These are phyloP conservation scores for Cadophora sp. DNA, from an alignment of 2,329 filamentous ascomycete species.

Conservation along the genomic window DNA sequence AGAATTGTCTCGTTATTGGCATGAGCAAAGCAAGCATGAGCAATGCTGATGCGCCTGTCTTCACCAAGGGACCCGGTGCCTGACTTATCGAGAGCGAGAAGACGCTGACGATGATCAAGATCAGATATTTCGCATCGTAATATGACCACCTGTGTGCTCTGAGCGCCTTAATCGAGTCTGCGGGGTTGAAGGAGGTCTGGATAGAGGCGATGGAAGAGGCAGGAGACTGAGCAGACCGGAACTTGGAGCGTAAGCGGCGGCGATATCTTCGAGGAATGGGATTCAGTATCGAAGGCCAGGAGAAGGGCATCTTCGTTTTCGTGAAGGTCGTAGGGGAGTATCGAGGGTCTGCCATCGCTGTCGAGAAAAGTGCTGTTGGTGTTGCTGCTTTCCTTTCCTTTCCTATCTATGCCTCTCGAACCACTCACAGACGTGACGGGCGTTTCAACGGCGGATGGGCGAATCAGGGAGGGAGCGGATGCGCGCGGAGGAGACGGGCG, in stretches of 20 bases:
- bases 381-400: constrained; percentile 11
- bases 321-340: constrained; percentile 39
- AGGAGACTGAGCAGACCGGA: constrained; percentile 70
- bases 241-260: constrained; percentile 71
- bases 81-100: constrained; percentile 87
- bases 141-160: constrained; percentile 80
- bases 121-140: constrained; percentile 84
- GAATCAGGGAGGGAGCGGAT: constrained; percentile 20
- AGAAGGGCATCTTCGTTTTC: constrained; percentile 50
- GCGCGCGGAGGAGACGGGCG: constrained; percentile 24
- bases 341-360: constrained; percentile 16
- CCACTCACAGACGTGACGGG: constrained; percentile 13
- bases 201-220: constrained; percentile 77
- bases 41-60: constrained; percentile 73
- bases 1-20: constrained; percentile 88
- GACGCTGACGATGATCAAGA: constrained; percentile 75
- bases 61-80: constrained; percentile 76
- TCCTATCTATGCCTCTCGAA: constrained; percentile 8
- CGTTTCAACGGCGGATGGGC: constrained; percentile 16
- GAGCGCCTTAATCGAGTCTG: constrained; percentile 77
- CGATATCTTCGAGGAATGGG: constrained; percentile 70
- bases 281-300: constrained; percentile 55
- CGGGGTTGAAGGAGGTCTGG: constrained; percentile 82
- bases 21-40: constrained; percentile 76
- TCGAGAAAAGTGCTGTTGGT: neutral